phyloP scores from a whole-genome alignment of 2,329 filamentous ascomycete species.

The Penicillium sp. region DNA sequence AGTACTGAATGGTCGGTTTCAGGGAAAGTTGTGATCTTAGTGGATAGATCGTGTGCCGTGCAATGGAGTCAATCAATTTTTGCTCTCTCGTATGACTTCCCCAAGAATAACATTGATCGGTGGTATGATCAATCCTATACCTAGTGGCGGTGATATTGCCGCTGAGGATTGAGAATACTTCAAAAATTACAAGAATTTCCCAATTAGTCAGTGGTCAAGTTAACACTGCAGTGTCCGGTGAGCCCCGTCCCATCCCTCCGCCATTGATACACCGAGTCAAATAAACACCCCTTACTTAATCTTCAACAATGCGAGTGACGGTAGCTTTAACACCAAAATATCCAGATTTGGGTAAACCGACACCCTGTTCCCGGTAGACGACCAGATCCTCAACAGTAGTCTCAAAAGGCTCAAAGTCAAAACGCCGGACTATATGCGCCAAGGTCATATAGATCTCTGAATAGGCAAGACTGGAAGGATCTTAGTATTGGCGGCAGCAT shows the following conservation, averaged over 20 bases:
- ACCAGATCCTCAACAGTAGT: constrained; percentile 19
- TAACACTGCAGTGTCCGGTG: neutral
- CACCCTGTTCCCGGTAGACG: constrained; percentile 22
- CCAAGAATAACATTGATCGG: neutral
- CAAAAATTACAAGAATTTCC: too few species aligned
- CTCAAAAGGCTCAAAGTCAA: constrained; percentile 19
- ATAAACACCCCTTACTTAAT: constrained; percentile 1
- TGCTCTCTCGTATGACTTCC: neutral
- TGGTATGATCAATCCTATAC: neutral
- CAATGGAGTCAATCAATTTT: neutral
- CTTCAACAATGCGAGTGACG: constrained; percentile 13
- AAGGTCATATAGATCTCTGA: constrained; percentile 25
- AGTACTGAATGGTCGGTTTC: neutral
- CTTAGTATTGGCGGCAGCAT: neutral
- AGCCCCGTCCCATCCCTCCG: neutral
- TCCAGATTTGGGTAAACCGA: constrained; percentile 16
- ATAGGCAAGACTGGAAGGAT: constrained; percentile 20
- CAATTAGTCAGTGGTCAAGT: neutral
- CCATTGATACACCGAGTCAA: too few species aligned
- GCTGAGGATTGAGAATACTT: too few species aligned
- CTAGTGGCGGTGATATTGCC: too few species aligned
- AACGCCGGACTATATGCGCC: constrained; percentile 22
- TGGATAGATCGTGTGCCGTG: neutral
- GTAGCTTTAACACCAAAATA: constrained; percentile 21
- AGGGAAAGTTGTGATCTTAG: neutral